Conservation (phyloP, 352 stramenopile species). For the Globisporangium spinosum region DNA sequence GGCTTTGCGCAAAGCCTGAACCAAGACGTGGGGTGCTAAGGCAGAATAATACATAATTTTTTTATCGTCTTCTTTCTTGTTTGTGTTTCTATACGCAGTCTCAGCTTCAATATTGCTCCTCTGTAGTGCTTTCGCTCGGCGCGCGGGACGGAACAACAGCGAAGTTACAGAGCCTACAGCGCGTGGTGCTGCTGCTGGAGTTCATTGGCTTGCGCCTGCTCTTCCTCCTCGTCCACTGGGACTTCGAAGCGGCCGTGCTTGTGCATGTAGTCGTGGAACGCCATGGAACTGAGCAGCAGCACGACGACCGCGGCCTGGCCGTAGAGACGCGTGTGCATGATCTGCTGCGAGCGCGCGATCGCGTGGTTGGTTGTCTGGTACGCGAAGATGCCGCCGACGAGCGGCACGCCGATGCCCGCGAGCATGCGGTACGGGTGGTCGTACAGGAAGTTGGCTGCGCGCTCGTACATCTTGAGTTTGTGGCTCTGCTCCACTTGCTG, state of each 20-base stretch:
- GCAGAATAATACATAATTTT: no score
- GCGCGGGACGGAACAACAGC: no score
- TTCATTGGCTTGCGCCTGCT: no score
- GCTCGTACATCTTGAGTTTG: slow-evolving; percentile 56
- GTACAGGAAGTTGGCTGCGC: slow-evolving; percentile 70
- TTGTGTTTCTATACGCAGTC: no score
- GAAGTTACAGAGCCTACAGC: no score
- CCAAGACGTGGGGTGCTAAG: no score
- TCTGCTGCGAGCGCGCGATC: slow-evolving; percentile 74
- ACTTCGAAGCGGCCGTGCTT: slow-evolving; percentile 58
- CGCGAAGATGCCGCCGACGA: slow-evolving; percentile 70
- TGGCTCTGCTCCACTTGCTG: slow-evolving; percentile 27
- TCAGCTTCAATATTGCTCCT: no score
- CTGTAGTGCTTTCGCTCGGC: no score
- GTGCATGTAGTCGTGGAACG: slow-evolving; percentile 83
- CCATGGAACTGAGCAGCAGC: slow-evolving; percentile 74
- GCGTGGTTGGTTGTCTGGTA: slow-evolving; percentile 67
- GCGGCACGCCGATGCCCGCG: slow-evolving; percentile 45
- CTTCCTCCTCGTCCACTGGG: no score
- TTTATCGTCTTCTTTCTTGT: no score
- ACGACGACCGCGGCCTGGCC: slow-evolving; percentile 65
- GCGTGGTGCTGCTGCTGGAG: no score
- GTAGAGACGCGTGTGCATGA: slow-evolving; percentile 87
- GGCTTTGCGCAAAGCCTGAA: no score
- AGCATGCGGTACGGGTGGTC: slow-evolving; percentile 75